phyloP scores from a whole-genome alignment of 352 stramenopile genomes.

The Phytophthora chlamydospora region DNA sequence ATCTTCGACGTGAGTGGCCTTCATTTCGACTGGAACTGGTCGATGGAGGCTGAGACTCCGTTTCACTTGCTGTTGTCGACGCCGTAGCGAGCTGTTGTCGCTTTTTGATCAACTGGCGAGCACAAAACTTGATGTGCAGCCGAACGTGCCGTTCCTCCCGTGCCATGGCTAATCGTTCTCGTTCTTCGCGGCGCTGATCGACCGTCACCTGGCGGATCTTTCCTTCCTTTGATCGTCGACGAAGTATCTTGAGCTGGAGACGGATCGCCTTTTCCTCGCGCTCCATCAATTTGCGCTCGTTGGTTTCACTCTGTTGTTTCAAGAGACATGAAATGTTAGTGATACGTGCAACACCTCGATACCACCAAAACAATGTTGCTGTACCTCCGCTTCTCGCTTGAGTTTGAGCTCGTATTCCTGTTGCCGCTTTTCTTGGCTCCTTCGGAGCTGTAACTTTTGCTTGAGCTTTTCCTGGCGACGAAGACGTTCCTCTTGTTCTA shows the following conservation, averaged over 20 bases:
- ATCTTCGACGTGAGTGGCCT: conserved; percentile 2
- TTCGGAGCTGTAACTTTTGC: conserved; percentile 45
- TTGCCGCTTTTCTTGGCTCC: conserved; percentile 43
- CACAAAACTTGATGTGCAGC: conserved; percentile 54
- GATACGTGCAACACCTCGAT: neutral
- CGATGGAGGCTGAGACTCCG: conserved; percentile 11
- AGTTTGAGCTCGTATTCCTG: conserved; percentile 44
- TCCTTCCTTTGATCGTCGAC: conserved; percentile 54
- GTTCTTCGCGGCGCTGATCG: conserved; percentile 71
- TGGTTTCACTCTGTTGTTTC: conserved; percentile 50
- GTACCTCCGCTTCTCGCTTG: conserved; percentile 45
- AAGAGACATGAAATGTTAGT: conserved; percentile 10
- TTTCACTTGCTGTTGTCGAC: conserved; percentile 24
- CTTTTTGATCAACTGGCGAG: conserved; percentile 27
- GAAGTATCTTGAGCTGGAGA: conserved; percentile 60
- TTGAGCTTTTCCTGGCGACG: conserved; percentile 56
- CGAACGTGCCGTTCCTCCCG: conserved; percentile 71
- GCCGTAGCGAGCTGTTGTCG: conserved; percentile 22
- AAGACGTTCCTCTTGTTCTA: conserved; percentile 34
- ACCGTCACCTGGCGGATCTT: conserved; percentile 47
- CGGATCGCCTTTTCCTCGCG: conserved; percentile 70
- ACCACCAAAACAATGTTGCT: neutral
- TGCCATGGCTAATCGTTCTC: conserved; percentile 67
- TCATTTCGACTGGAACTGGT: conserved; percentile 18
- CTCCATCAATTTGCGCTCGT: conserved; percentile 70